Conservation (phyloP, 2,329 filamentous ascomycete genomes). For the Clonostachys chloroleuca region DNA sequence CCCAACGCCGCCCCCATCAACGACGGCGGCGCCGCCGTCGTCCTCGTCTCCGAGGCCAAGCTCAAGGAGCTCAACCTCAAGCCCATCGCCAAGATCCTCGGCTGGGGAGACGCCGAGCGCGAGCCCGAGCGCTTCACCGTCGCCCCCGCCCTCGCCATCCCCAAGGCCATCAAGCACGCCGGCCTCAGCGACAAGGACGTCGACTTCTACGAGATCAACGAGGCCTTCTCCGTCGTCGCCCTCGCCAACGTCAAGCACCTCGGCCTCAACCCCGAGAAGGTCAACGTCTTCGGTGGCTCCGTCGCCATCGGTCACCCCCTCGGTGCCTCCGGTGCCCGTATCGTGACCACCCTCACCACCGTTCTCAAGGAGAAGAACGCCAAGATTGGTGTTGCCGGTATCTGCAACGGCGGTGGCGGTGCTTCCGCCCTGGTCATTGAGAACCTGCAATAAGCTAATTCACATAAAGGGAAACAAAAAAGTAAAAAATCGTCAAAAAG, state of each 20-base stretch:
- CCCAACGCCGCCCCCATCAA: conserved; percentile 96
- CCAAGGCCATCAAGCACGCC: conserved; percentile 95
- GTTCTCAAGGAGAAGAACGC: conserved; percentile 87
- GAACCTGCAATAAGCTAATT: conserved; percentile 38
- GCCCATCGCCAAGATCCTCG: conserved; percentile 92
- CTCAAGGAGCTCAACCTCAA: conserved; percentile 88
- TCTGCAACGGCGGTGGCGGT: conserved; percentile 97
- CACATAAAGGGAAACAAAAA: conserved; percentile 2
- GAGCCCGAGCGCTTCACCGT: conserved; percentile 95
- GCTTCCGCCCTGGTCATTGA: conserved; percentile 93
- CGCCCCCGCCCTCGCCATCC: conserved; percentile 87
- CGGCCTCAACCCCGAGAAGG: conserved; percentile 72
- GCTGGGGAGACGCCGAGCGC: conserved; percentile 93
- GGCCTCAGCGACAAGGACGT: conserved; percentile 72
- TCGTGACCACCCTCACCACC: conserved; percentile 83
- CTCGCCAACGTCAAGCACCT: conserved; percentile 95
- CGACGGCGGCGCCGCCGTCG: conserved; percentile 87
- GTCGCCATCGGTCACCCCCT: conserved; percentile 95
- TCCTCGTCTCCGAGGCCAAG: conserved; percentile 91
- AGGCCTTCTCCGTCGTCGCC: conserved; percentile 95
- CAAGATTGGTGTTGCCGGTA: conserved; percentile 90
- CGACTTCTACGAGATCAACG: conserved; percentile 98
- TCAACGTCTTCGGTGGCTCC: conserved; percentile 92
- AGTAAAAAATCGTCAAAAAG: background rate
- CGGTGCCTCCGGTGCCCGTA: conserved; percentile 89